Base-by-base conservation (phyloP, 371 early-diverging fungal genomes). In the Circinella umbellata region DNA sequence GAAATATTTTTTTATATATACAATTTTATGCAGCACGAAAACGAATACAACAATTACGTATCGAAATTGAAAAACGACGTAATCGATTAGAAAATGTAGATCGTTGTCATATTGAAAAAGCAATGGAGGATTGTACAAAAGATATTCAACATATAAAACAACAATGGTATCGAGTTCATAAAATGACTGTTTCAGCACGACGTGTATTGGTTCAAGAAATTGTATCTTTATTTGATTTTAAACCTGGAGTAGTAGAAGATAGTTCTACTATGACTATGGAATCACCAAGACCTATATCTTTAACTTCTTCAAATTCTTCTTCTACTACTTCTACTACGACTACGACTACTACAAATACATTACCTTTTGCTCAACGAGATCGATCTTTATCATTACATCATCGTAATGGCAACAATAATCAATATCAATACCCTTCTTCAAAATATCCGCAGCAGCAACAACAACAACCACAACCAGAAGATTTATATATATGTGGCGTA, bases 401-500 rank as follows among this genome's bases (percentile, higher is more conserved):
- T 61, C 39, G 17, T 11, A 27, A 27, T 27, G 2, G 27, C 2
- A 27, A 27, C 27, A 27, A 27, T 27, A 17, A 63, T 63, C 64
- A 49, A 46, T 36, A 63, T 35, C 64, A 48, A 27, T 36, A 37
- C 36, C 64, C 17, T 47, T 51, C 57, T 34, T 10, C 57, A 57
- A n/a, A 20, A 18, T 9, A 57, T 27, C 35, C 34, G 34, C 57
- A 57, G 57, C 57, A 57, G n/a, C 64, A 47, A 20, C 39, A 18
- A 15, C 51, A 55, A 8, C 63, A 48, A 15, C 64, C 35, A 34
- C 37, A 18, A 39, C 64, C 71, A 38, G 89, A 86, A 65, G 84
- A 88, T 60, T 69, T 88, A 13, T 88, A 83, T 70, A 88, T 90
- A 5, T 86, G 86, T 59, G 87, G 83, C 48, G 82, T 86, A 17